Conservation (phyloP, 768 basidiomycete species). For the Pilatotrama ljubarskyi region DNA sequence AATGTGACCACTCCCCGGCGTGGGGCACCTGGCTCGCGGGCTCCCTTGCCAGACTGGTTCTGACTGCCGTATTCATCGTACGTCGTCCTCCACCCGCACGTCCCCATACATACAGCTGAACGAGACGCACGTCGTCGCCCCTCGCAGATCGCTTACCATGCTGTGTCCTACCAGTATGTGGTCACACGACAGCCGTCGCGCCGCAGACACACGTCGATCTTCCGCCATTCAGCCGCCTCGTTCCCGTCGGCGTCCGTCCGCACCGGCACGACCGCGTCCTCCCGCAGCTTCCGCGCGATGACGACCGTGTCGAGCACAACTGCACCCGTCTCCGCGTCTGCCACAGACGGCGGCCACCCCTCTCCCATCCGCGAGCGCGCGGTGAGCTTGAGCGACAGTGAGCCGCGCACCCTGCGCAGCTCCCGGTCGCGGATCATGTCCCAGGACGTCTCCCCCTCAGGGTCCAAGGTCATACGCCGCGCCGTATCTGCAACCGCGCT, state of each 20-base stretch:
- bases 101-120: neutral
- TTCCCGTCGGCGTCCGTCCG: slow-evolving; percentile 14
- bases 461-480: slow-evolving; percentile 18
- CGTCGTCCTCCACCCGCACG: slow-evolving; percentile 15
- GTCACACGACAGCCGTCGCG: slow-evolving; percentile 26
- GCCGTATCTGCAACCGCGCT: slow-evolving; percentile 15
- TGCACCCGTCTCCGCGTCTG: slow-evolving; percentile 11
- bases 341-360: neutral
- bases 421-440: slow-evolving; percentile 24
- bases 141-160: slow-evolving; percentile 27
- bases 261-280: slow-evolving; percentile 13
- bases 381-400: slow-evolving; percentile 16
- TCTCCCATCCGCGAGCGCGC: slow-evolving; percentile 13
- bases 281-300: slow-evolving; percentile 24
- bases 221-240: slow-evolving; percentile 21
- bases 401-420: slow-evolving; percentile 24
- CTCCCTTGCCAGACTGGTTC: slow-evolving; percentile 49
- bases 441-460: slow-evolving; percentile 14
- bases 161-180: slow-evolving; percentile 29
- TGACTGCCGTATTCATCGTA: slow-evolving; percentile 57
- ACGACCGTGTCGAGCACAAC: slow-evolving; percentile 19
- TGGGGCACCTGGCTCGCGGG: slow-evolving; percentile 59
- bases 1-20: slow-evolving; percentile 35
- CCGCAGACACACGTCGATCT: slow-evolving; percentile 20
- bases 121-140: neutral